These are phyloP conservation scores for Alternaria sp. DNA, from an alignment of 2,329 filamentous ascomycete genomes.

Conservation along the genomic window DNA sequence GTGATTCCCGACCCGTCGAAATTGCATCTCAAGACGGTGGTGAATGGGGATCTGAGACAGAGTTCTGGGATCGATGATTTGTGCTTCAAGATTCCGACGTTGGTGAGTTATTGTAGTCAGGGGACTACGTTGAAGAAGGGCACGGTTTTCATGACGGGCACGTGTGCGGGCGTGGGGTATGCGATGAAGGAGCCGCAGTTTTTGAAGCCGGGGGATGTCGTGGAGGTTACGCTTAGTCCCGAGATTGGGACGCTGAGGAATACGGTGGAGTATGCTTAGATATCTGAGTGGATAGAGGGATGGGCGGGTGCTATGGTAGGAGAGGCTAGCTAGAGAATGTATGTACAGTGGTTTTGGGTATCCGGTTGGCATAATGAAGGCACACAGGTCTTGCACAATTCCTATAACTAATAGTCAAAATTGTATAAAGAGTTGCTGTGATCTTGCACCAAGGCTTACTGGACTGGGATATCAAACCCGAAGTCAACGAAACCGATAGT, in stretches of 20 bases:
- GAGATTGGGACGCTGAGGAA: constrained; percentile 44
- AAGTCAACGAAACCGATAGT: background rate
- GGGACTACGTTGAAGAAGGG: constrained; percentile 55
- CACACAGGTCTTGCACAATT: background rate
- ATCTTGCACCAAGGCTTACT: accelerated
- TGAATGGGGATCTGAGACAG: constrained; percentile 59
- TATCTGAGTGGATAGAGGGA: background rate
- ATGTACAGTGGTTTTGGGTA: background rate
- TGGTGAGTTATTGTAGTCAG: constrained; percentile 56
- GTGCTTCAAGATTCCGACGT: constrained; percentile 55
- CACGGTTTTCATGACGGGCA: constrained; percentile 59
- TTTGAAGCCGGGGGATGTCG: constrained; percentile 41
- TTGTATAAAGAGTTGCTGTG: too few relatives aligned
- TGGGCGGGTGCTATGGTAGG: too few relatives aligned
- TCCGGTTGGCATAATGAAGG: background rate
- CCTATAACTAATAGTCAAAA: too few relatives aligned
- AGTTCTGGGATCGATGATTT: constrained; percentile 56
- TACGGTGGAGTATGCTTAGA: constrained; percentile 36
- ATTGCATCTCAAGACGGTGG: constrained; percentile 54
- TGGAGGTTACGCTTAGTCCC: constrained; percentile 40
- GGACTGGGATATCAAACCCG: background rate
- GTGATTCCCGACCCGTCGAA: constrained; percentile 53
- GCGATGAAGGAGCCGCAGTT: constrained; percentile 51
- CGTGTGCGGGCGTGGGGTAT: constrained; percentile 47
- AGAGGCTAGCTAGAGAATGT: too few relatives aligned